phyloP scores from a whole-genome alignment of 2,329 filamentous ascomycete genomes.

The Botryotinia convoluta region DNA sequence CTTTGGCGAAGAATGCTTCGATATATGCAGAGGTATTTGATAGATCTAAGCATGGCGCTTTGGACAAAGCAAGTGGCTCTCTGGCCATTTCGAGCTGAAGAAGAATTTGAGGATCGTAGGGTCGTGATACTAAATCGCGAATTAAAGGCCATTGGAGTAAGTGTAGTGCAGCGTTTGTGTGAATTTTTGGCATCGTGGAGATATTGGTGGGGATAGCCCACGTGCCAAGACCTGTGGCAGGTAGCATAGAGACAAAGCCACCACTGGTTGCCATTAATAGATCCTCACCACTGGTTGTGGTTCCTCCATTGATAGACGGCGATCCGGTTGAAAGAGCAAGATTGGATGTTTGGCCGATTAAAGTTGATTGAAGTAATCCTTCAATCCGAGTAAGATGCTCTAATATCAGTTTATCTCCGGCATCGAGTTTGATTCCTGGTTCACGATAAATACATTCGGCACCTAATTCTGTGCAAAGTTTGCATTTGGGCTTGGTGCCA shows the following conservation, averaged over 20 bases:
- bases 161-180: slow-evolving; percentile 77
- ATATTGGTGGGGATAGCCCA: slow-evolving; percentile 69
- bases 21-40: slow-evolving; percentile 74
- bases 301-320: slow-evolving; percentile 63
- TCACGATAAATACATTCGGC: slow-evolving; percentile 83
- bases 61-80: slow-evolving; percentile 67
- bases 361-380: slow-evolving; percentile 69
- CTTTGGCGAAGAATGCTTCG: slow-evolving; percentile 75
- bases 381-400: slow-evolving; percentile 77
- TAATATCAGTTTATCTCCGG: slow-evolving; percentile 80
- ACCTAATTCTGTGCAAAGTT: slow-evolving; percentile 77
- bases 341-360: slow-evolving; percentile 51
- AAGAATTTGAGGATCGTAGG: slow-evolving; percentile 78
- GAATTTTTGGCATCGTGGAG: slow-evolving; percentile 81
- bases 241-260: slow-evolving; percentile 54
- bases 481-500: slow-evolving; percentile 77
- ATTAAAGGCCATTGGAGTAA: slow-evolving; percentile 79
- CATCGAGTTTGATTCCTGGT: slow-evolving; percentile 82
- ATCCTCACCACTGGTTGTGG: slow-evolving; percentile 58
- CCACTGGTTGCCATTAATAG: slow-evolving; percentile 45
- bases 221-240: slow-evolving; percentile 66
- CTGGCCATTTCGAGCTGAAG: slow-evolving; percentile 78
- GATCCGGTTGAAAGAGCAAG: slow-evolving; percentile 60
- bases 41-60: slow-evolving; percentile 65
- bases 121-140: slow-evolving; percentile 70